Evolutionary conservation across 2,329 filamentous ascomycete genomes (phyloP).

Genomic region (Aspergillus carbonarius): DNA sequence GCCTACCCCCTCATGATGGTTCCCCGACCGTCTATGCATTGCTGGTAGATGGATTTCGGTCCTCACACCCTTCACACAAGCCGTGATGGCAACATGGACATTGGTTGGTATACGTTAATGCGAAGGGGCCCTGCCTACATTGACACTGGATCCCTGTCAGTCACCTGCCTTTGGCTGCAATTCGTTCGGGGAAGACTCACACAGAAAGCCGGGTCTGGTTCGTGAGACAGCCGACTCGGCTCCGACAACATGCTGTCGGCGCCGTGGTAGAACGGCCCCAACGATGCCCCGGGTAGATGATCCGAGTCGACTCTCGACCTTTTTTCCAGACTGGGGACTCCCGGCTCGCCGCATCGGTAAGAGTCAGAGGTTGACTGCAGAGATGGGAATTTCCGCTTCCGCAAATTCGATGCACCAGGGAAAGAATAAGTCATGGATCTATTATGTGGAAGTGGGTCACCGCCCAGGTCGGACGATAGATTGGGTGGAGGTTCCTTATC

Average conservation of each 20-base stretch:
- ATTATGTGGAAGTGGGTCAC: not conserved
- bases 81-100: conserved; percentile 8
- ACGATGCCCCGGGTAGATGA: not conserved
- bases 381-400: conserved; percentile 16
- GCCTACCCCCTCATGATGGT: not conserved
- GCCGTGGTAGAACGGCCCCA: not conserved
- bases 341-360: not conserved
- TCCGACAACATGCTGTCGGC: not conserved
- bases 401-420: not conserved
- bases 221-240: not conserved
- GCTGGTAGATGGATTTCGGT: not conserved
- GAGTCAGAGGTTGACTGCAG: not conserved
- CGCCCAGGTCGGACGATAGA: not conserved
- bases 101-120: not conserved
- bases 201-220: not conserved
- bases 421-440: not conserved
- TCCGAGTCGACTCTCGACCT: conserved; percentile 1
- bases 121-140: conserved; percentile 9
- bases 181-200: not conserved
- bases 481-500: conserved; percentile 1
- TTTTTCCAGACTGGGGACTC: conserved; percentile 8
- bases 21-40: not conserved
- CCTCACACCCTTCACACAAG: conserved; percentile 6
- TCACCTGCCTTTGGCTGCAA: not conserved
- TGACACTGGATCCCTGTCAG: conserved; percentile 9